Evolutionary conservation across 306 rosid species (phyloP), one percentile per base, ranked within the genome.

Genomic region (Trifolium subterraneum): DNA sequence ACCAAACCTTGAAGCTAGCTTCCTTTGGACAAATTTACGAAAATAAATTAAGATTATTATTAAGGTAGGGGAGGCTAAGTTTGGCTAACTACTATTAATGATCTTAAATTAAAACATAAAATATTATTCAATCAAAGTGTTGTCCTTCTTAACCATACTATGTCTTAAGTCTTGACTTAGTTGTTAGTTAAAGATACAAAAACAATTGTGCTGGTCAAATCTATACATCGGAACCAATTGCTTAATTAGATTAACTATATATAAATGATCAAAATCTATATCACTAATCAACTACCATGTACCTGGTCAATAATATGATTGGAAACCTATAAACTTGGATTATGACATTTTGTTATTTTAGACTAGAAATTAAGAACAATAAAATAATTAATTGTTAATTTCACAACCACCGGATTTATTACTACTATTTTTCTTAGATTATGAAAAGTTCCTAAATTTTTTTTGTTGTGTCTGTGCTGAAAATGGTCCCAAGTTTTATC

Each of bases 1-100:
- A 88, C 86, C 82, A 84, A 91, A 79, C 86, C 77, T 88, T 74
- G 33, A 4, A 29, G 33, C 64, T 58, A 58, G 10, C 84, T 79
- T 80, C 79, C 61, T 64, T 80, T 85, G 55, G 58, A 82, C 64
- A 71, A 79, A 58, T 77, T 15, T 72, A 44, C 18, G 35, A 61
- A 63, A 13, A 65, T 42, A 66, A 56, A 47, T 66, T 60, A 20
- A 77, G 29, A 71, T 48, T 23, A 16, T 16, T 38, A 52, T 16
- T 29, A 59, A 9, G 51, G 67, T 70, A 64, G 82, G 72, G 65
- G 35, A 23, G 84, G 19, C 80, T 71, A 73, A 78, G 83, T 29
- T 29, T 70, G 82, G 44, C 75, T 78, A 73, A 74, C 85, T 16
- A 73, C 78, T 80, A 25, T 20, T 54, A 47, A 47, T 50, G 23